These are phyloP conservation scores for Rhynchosporium graminicola DNA, from an alignment of 2,329 filamentous ascomycete species.

Conservation along the genomic window DNA sequence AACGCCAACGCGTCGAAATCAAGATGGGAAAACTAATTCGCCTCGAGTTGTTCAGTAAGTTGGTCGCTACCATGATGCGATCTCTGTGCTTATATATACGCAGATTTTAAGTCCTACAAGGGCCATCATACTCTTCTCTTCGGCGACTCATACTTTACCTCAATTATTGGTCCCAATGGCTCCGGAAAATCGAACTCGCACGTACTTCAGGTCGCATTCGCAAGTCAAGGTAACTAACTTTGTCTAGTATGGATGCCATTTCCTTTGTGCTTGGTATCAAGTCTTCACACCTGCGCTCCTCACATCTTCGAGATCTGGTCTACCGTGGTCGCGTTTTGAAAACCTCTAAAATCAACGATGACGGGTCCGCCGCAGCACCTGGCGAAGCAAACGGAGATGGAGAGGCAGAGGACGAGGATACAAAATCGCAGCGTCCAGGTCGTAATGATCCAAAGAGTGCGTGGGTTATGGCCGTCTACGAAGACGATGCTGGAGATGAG, in stretches of 20 bases:
- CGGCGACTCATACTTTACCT: constrained; percentile 98
- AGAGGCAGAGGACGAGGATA: constrained; percentile 58
- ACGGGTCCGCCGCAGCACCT: constrained; percentile 63
- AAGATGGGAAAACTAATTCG: constrained; percentile 95
- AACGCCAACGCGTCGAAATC: constrained; percentile 38
- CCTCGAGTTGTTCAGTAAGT: constrained; percentile 88
- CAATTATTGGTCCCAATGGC: constrained; percentile 98
- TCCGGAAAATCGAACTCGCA: constrained; percentile 98
- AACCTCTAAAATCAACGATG: constrained; percentile 88
- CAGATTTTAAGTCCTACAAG: constrained; percentile 99
- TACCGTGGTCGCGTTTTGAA: constrained; percentile 94
- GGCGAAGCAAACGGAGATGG: constrained; percentile 62
- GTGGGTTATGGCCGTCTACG: constrained; percentile 99
- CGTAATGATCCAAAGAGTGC: constrained; percentile 86
- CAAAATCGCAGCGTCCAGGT: constrained; percentile 62
- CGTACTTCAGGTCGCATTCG: constrained; percentile 48
- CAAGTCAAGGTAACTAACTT: constrained; percentile 29
- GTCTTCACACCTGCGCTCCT: constrained; percentile 93
- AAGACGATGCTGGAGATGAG: constrained; percentile 93
- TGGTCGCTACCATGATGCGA: constrained; percentile 13
- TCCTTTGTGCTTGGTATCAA: constrained; percentile 99
- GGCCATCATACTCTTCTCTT: constrained; percentile 93
- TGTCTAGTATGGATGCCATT: constrained; percentile 92
- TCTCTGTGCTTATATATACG: constrained; percentile 25
- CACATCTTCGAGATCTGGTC: constrained; percentile 90